Evolutionary conservation across 2,329 filamentous ascomycete species (phyloP).

Genomic region (Talaromyces islandicus): DNA sequence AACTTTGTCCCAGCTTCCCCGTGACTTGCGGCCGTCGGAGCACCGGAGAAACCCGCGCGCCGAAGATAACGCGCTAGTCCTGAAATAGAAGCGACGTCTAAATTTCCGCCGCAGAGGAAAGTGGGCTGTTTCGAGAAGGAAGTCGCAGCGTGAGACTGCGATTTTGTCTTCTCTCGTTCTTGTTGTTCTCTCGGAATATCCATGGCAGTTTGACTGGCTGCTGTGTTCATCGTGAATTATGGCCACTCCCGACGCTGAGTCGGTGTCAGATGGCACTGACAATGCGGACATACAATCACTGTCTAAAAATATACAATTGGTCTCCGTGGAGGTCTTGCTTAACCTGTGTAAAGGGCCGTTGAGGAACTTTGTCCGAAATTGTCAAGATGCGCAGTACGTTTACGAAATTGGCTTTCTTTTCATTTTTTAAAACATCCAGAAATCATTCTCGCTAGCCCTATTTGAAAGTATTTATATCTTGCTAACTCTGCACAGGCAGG

Average conservation of each 20-base stretch:
- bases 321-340: constrained; percentile 28
- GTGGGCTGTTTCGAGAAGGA: constrained; percentile 2
- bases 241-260: constrained; percentile 15
- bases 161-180: neutral
- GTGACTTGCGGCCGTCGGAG: constrained; percentile 18
- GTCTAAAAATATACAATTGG: constrained; percentile 26
- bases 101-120: constrained; percentile 20
- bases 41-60: constrained; percentile 10
- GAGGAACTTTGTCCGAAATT: constrained; percentile 25
- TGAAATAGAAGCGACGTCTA: constrained; percentile 16
- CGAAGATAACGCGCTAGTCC: constrained; percentile 6
- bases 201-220: neutral
- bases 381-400: constrained; percentile 28
- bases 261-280: constrained; percentile 10
- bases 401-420: neutral
- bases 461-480: neutral
- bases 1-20: constrained; percentile 27
- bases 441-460: neutral
- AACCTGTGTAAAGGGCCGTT: constrained; percentile 30
- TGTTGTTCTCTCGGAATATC: neutral
- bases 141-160: neutral
- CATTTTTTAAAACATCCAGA: neutral
- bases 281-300: constrained; percentile 17
- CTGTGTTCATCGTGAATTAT: constrained; percentile 13
- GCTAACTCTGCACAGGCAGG: constrained; percentile 20